phyloP scores from a whole-genome alignment of 495 filamentous ascomycete species.

The Penicillium angulare region DNA sequence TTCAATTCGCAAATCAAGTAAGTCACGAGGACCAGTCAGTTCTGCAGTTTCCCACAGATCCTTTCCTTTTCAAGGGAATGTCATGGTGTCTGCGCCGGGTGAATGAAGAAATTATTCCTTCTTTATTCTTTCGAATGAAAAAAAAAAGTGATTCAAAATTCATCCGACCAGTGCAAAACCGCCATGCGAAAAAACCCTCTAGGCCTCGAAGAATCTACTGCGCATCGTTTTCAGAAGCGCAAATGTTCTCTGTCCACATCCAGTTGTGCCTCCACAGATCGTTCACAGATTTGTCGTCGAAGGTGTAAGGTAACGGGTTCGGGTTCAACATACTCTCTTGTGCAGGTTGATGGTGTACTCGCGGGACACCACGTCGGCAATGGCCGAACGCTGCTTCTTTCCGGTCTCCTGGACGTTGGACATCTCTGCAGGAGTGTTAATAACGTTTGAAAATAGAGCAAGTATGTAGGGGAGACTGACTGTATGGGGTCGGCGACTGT shows the following conservation, averaged over 20 bases:
- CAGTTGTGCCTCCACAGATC: conserved; percentile 23
- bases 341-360: conserved; percentile 99
- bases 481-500: conserved; percentile 44
- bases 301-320: conserved; percentile 24
- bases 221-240: conserved; percentile 22
- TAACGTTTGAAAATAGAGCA: background rate
- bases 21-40: conserved; percentile 4
- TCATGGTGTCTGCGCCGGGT: background rate
- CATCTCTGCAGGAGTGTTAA: conserved; percentile 56
- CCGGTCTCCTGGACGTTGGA: conserved; percentile 57
- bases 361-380: conserved; percentile 95
- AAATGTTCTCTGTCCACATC: conserved; percentile 32
- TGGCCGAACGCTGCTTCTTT: conserved; percentile 86
- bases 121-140: too few species aligned
- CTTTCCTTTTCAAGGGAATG: background rate
- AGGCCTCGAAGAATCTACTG: conserved; percentile 8
- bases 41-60: conserved; percentile 8
- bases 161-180: background rate
- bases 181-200: conserved; percentile 20
- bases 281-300: conserved; percentile 22
- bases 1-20: conserved; percentile 9
- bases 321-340: conserved; percentile 84
- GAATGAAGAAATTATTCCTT: too few species aligned
- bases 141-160: background rate
- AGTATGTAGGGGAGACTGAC: conserved; percentile 27